Base-by-base conservation (phyloP, 1,139 yeast genomes). In the Geotrichum candidum region DNA sequence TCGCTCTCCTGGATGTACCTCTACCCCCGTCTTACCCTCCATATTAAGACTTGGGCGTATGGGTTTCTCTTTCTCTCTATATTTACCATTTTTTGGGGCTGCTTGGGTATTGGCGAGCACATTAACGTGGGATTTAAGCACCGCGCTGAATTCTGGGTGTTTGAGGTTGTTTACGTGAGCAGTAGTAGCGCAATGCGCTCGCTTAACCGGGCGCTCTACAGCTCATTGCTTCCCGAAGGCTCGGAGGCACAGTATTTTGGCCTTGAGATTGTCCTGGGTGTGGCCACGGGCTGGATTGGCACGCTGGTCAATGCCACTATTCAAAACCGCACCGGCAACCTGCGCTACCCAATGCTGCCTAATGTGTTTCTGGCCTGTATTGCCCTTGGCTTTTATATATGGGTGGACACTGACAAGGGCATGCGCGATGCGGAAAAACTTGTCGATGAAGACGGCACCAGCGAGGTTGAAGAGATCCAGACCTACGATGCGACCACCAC, bases 181-280 rank as follows among this genome's bases (percentile, higher is more conserved):
- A 63, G 78, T 1, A 74, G 79, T 2, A 76, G 79, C 2, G 76
- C 81, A 0, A 65, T 78, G 64, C 71, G 82, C 59, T 72, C 78
- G 0, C 64, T 79, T 52, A 78, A 78, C 62, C 70, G 82, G 64
- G 72, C 76, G 1, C 69, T 77, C 0, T 79, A 78, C 64, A 76
- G 80, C 55, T 70, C 79, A 0, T 68, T 79, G 60, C 68, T 79
- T 27, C 82, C 82, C 0, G 74, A 70, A 59, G 82, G 82, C 0
- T 75, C 76, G 48, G 82, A 79, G 62, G 81, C 81, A 1, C 81
- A 79, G 65, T 79, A 73, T 60, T 78, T 79, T 67, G 82, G 82
- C 0, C 68, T 79, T 54, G 82, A 79, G 61, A 71, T 78, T 6
- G 74, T 78, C 73, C 70, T 79, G 46, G 82, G 82, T 0, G 75